These are phyloP conservation scores for Linaria vulgaris DNA, from an alignment of 257 asterid species.

Conservation along the genomic window DNA sequence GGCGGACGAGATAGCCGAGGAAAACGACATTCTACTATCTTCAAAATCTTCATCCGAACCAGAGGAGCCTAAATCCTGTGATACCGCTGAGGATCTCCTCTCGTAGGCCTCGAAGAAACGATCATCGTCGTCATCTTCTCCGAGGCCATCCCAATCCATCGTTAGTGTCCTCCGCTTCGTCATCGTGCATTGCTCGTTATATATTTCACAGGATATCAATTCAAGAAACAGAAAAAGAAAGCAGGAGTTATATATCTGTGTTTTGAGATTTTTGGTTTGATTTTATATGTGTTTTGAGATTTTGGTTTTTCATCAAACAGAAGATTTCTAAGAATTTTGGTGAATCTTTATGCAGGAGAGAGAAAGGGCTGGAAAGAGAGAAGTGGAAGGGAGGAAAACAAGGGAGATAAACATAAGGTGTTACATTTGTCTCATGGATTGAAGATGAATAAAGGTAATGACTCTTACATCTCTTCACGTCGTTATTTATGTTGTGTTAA, in stretches of 20 bases:
- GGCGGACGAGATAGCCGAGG: constrained; percentile 50
- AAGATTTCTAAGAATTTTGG: too few species aligned
- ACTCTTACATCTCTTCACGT: constrained; percentile 40
- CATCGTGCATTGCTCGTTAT: constrained; percentile 36
- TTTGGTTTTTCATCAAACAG: too few species aligned
- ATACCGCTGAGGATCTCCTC: constrained; percentile 56
- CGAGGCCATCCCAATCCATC: constrained; percentile 83
- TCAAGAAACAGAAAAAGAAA: constrained; percentile 7
- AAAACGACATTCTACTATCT: constrained; percentile 77
- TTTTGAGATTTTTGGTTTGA: too few species aligned
- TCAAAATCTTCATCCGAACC: constrained; percentile 66
- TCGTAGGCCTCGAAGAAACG: constrained; percentile 65
- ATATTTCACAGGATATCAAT: background rate
- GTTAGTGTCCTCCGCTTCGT: constrained; percentile 78
- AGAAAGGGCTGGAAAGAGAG: constrained; percentile 33
- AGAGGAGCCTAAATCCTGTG: constrained; percentile 49
- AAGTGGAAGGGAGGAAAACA: constrained; percentile 67
- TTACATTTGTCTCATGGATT: constrained; percentile 28
- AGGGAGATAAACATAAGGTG: constrained; percentile 36
- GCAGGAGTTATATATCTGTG: too few species aligned
- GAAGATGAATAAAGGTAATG: constrained; percentile 31
- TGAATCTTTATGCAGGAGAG: background rate
- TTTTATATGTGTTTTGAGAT: too few species aligned
- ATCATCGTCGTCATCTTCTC: constrained; percentile 73
- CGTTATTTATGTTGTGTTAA: background rate